Percentiles rank a stretch among this genome's conserved stretches.
phyloP scores from a whole-genome alignment of 768 basidiomycete genomes.

The Panaeolus papilionaceus region DNA sequence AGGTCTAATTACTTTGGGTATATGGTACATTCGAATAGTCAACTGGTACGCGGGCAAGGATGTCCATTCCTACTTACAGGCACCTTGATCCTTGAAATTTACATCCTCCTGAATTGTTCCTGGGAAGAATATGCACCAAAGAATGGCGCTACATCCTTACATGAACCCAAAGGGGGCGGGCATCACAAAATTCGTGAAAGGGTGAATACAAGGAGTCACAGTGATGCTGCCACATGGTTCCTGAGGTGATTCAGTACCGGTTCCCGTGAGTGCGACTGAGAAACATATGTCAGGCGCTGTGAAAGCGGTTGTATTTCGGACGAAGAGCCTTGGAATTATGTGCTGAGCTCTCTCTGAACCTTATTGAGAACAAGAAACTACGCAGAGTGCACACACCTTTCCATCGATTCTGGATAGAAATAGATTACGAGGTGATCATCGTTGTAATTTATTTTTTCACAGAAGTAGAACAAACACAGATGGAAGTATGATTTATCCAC shows the following conservation, averaged over 20 bases:
- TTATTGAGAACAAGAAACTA: not conserved
- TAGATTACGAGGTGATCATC: not conserved
- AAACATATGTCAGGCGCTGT: not conserved
- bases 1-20: too few relatives aligned
- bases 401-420: conserved; percentile 9
- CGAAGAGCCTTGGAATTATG: not conserved
- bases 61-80: too few relatives aligned
- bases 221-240: not conserved
- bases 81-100: not conserved
- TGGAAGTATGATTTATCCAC: not conserved
- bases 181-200: not conserved
- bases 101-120: not conserved
- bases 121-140: not conserved
- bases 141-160: too few relatives aligned
- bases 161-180: too few relatives aligned
- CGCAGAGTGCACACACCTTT: not conserved
- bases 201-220: not conserved
- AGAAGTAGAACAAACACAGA: not conserved
- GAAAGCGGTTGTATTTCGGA: not conserved
- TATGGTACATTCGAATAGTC: too few relatives aligned
- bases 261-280: not conserved
- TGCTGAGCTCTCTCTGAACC: not conserved
- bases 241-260: not conserved
- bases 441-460: not conserved
- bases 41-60: too few relatives aligned